phyloP scores from a whole-genome alignment of 495 filamentous ascomycete species.

The Xylaria grammica region DNA sequence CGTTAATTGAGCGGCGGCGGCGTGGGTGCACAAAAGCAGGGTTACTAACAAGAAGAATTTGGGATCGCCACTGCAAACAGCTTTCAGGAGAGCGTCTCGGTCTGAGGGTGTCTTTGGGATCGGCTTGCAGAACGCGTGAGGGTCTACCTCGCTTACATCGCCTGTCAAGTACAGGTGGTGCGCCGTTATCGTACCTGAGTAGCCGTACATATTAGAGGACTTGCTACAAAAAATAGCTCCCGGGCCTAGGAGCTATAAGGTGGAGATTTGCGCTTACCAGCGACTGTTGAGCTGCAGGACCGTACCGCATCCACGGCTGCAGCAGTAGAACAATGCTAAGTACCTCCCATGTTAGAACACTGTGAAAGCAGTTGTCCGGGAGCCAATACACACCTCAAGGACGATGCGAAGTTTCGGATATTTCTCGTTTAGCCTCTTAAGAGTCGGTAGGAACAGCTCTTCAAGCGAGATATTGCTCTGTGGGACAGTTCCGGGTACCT shows the following conservation, averaged over 20 bases:
- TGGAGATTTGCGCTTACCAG: constrained; percentile 57
- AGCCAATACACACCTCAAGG: constrained; percentile 14
- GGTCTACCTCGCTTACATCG: constrained; percentile 75
- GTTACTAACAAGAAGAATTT: constrained; percentile 79
- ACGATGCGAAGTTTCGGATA: constrained; percentile 87
- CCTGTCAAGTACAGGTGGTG: constrained; percentile 82
- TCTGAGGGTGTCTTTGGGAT: constrained; percentile 76
- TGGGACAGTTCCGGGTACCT: constrained; percentile 50
- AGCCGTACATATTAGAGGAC: constrained; percentile 3
- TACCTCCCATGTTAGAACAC: constrained; percentile 33
- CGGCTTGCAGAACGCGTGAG: constrained; percentile 88
- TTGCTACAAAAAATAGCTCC: background rate
- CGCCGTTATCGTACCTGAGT: constrained; percentile 52
- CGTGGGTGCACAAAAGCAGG: background rate
- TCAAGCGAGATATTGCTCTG: constrained; percentile 78
- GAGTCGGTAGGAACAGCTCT: constrained; percentile 76
- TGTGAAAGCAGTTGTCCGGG: constrained; percentile 31
- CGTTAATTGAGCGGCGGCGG: constrained; percentile 29
- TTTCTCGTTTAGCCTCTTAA: constrained; percentile 68
- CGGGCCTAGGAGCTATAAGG: constrained; percentile 33
- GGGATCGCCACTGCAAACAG: constrained; percentile 66
- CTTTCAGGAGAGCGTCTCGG: constrained; percentile 73
- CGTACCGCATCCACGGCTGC: constrained; percentile 81
- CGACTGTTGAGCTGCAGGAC: constrained; percentile 75
- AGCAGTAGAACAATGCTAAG: constrained; percentile 79